Evolutionary conservation across 148 eudicot species (phyloP).

Genomic region (Heliamphora exappendiculata): DNA sequence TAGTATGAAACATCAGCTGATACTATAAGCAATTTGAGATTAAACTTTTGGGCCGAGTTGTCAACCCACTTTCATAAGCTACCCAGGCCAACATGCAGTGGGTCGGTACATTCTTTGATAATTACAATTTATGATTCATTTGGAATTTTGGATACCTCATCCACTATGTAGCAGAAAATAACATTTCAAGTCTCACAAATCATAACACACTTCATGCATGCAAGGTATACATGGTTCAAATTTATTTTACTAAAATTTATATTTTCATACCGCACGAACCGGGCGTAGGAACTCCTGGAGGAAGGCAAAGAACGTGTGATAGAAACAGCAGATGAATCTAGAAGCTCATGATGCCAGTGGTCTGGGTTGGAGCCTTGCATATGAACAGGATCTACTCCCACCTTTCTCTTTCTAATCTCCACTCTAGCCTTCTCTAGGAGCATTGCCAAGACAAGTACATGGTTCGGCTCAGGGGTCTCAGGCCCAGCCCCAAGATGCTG

Average conservation of each 20-base stretch:
- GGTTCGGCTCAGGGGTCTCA: slow-evolving; percentile 19
- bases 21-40: no score
- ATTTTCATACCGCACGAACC: slow-evolving; percentile 51
- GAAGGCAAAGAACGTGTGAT: slow-evolving; percentile 33
- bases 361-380: slow-evolving; percentile 18
- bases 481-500: slow-evolving; percentile 16
- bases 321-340: slow-evolving; percentile 62
- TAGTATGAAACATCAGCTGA: no score
- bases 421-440: slow-evolving; percentile 60
- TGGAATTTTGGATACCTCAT: background rate
- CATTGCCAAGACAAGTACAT: slow-evolving; percentile 36
- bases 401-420: slow-evolving; percentile 26
- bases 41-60: no score
- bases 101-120: no score
- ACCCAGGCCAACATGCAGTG: no score
- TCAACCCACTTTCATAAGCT: no score
- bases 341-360: slow-evolving; percentile 66
- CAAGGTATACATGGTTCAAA: background rate
- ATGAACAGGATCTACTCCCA: slow-evolving; percentile 7
- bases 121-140: no score
- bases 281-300: slow-evolving; percentile 33
- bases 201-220: background rate
- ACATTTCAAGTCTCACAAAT: background rate
- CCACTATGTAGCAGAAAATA: background rate
- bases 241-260: background rate